phyloP scores from a whole-genome alignment of 2,329 filamentous ascomycete species.

The Tolypocladium tropicale region DNA sequence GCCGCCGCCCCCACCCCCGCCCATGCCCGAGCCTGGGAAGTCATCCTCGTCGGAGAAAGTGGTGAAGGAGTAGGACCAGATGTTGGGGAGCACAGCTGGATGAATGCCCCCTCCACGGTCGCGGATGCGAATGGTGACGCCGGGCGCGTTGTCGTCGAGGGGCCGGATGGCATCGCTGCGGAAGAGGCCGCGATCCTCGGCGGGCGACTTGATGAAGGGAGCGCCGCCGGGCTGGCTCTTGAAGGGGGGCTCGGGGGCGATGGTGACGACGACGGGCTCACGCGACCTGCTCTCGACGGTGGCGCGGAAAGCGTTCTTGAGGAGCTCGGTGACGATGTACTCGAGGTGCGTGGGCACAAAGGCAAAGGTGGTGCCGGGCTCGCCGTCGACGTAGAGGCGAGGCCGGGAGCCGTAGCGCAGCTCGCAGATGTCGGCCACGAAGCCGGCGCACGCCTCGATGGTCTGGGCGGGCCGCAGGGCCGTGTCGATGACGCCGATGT shows the following conservation, averaged over 20 bases:
- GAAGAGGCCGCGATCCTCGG: slow-evolving; percentile 28
- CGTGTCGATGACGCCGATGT: slow-evolving; percentile 94
- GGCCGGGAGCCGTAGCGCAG: slow-evolving; percentile 88
- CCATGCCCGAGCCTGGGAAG: slow-evolving; percentile 21
- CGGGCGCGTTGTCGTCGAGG: slow-evolving; percentile 58
- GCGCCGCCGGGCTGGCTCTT: slow-evolving; percentile 12
- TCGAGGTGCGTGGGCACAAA: slow-evolving; percentile 94
- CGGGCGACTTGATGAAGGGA: slow-evolving; percentile 21
- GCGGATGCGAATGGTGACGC: slow-evolving; percentile 89
- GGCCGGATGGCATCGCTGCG: slow-evolving; percentile 40
- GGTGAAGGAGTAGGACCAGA: slow-evolving; percentile 97
- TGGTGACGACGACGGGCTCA: slow-evolving; percentile 84
- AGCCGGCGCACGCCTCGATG: slow-evolving; percentile 75
- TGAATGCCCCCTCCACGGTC: slow-evolving; percentile 92
- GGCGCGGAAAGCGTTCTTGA: slow-evolving; percentile 94
- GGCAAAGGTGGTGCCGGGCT: slow-evolving; percentile 79
- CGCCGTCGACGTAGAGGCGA: slow-evolving; percentile 68
- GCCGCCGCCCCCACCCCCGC: not conserved
- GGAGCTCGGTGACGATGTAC: slow-evolving; percentile 91
- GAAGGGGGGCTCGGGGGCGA: slow-evolving; percentile 57
- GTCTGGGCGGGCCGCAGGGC: slow-evolving; percentile 71
- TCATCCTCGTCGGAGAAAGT: slow-evolving; percentile 65
- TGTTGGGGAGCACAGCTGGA: slow-evolving; percentile 70
- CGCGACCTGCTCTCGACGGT: slow-evolving; percentile 76
- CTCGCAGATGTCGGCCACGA: slow-evolving; percentile 94